A percentile compares a stretch with the other conserved stretches of the same genome.
Evolutionary conservation across 2,329 filamentous ascomycete genomes (phyloP).

Genomic region (Aspergillus arachidicola): DNA sequence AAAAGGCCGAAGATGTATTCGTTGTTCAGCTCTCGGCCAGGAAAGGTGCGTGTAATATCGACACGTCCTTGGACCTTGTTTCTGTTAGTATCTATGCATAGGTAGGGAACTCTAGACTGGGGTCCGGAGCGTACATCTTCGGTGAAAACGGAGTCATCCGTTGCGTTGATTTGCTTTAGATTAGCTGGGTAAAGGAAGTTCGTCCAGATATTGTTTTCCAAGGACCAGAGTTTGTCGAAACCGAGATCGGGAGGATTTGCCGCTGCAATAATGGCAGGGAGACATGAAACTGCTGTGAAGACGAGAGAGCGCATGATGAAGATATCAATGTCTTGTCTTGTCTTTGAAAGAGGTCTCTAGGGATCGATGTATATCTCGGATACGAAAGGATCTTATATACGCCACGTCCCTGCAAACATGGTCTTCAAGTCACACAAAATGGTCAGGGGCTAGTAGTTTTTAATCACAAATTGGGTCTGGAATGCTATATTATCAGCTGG

Average conservation of each 20-base stretch:
- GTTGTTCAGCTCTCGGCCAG: conserved; percentile 28
- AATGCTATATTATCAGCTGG: not conserved
- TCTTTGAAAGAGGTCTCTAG: not conserved
- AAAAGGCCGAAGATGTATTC: conserved; percentile 34
- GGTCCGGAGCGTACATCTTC: conserved; percentile 16
- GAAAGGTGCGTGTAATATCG: conserved; percentile 30
- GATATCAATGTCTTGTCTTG: not conserved
- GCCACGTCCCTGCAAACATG: not conserved
- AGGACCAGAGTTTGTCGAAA: conserved; percentile 26
- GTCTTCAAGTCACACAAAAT: not conserved
- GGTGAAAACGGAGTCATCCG: conserved; percentile 25
- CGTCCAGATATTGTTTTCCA: conserved; percentile 28
- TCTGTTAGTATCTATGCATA: not conserved
- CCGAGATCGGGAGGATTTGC: conserved; percentile 14
- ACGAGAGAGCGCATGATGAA: not conserved
- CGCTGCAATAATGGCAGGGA: not conserved
- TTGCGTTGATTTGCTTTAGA: conserved; percentile 23
- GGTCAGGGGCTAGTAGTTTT: not conserved
- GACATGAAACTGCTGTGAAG: not conserved
- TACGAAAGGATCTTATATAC: not conserved
- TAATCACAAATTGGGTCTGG: not conserved
- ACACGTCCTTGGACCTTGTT: conserved; percentile 29
- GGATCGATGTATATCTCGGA: not conserved
- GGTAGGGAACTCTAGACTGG: no score
- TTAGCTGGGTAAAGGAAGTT: conserved; percentile 30